These are phyloP conservation scores for Trametes sp. DNA, from an alignment of 1,284 basidiomycete genomes.

Conservation along the genomic window DNA sequence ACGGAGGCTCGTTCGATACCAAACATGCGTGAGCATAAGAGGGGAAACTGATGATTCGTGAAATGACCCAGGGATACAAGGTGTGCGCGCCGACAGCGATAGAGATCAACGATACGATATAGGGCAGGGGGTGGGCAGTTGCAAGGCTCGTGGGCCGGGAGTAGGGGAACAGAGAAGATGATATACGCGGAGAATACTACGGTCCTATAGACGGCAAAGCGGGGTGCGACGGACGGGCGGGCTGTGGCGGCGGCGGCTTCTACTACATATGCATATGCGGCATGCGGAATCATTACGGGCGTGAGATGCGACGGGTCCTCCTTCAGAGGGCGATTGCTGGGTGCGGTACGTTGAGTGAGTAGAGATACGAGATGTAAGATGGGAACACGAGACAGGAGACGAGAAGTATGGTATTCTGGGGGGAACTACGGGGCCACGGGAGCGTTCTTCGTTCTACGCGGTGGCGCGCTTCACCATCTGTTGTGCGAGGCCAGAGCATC, in stretches of 20 bases:
- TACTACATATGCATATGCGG: constrained; percentile 35
- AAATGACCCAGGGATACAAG: constrained; percentile 34
- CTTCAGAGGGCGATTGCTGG: constrained; percentile 35
- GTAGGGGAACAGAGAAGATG: neutral
- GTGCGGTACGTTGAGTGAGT: constrained; percentile 32
- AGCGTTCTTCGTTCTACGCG: constrained; percentile 26
- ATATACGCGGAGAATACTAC: constrained; percentile 18
- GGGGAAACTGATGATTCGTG: constrained; percentile 27
- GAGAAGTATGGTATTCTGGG: constrained; percentile 20
- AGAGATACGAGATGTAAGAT: constrained; percentile 30
- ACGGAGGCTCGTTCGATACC: too few species aligned
- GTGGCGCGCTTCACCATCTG: constrained; percentile 42
- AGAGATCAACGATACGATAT: constrained; percentile 36
- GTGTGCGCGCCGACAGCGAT: constrained; percentile 34
- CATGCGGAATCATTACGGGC: constrained; percentile 34
- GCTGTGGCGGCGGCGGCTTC: constrained; percentile 30
- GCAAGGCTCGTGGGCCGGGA: neutral
- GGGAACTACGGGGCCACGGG: neutral
- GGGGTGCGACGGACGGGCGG: constrained; percentile 13
- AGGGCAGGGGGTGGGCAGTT: constrained; percentile 17
- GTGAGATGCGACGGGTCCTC: constrained; percentile 34
- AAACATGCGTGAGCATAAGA: neutral
- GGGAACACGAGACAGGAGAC: constrained; percentile 11
- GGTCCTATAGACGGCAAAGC: constrained; percentile 31
- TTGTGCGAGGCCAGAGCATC: constrained; percentile 2